These are phyloP conservation scores for Boletus mariae DNA, from an alignment of 1,284 basidiomycete genomes.

Conservation along the genomic window DNA sequence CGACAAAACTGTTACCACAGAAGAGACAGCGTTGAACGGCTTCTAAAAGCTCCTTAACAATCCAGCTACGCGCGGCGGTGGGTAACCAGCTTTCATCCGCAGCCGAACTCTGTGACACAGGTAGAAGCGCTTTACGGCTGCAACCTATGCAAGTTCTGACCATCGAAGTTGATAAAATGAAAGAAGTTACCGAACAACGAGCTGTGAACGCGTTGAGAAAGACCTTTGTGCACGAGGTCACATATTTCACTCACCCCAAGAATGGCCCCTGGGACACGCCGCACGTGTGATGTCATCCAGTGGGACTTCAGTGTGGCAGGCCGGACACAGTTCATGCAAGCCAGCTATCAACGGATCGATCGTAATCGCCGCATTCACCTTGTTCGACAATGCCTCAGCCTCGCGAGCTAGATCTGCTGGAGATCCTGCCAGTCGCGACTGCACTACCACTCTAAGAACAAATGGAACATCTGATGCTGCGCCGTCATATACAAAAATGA, in stretches of 20 bases:
- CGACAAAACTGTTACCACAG: slow-evolving; percentile 67
- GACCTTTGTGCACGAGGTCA: slow-evolving; percentile 21
- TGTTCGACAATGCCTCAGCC: slow-evolving; percentile 43
- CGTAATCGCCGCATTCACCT: slow-evolving; percentile 36
- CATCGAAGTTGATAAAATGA: slow-evolving; percentile 62
- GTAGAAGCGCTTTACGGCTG: slow-evolving; percentile 64
- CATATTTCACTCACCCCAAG: slow-evolving; percentile 49
- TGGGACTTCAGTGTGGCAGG: slow-evolving; percentile 56
- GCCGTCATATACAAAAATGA: slow-evolving; percentile 11
- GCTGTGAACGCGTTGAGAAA: slow-evolving; percentile 38
- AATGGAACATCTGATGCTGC: slow-evolving; percentile 58
- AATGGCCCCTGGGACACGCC: slow-evolving; percentile 62
- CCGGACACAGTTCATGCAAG: slow-evolving; percentile 62
- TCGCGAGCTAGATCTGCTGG: slow-evolving; percentile 49
- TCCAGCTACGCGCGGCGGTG: slow-evolving; percentile 51
- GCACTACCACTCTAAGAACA: slow-evolving; percentile 50
- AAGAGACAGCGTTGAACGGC: slow-evolving; percentile 60
- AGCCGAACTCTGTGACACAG: slow-evolving; percentile 37
- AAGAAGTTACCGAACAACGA: slow-evolving; percentile 69
- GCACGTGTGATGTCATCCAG: slow-evolving; percentile 56
- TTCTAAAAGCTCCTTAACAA: slow-evolving; percentile 60
- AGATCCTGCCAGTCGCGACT: slow-evolving; percentile 48
- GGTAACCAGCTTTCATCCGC: slow-evolving; percentile 39
- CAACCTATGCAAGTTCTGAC: slow-evolving; percentile 71
- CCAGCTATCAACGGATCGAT: slow-evolving; percentile 32